Conservation (phyloP, 257 asterid species). For the Solanum dulcamara region DNA sequence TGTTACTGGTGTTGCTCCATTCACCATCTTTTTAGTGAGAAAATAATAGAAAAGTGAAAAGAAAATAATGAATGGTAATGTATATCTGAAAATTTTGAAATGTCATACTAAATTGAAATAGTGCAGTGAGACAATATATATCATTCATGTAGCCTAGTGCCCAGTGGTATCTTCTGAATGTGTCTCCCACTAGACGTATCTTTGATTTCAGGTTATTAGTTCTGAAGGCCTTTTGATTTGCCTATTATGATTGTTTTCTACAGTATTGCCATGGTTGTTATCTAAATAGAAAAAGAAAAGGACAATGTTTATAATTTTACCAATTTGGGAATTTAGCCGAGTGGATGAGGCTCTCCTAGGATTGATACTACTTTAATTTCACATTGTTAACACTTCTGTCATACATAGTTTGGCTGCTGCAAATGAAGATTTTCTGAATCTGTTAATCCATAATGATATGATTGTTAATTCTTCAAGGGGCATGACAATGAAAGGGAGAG, state of each 20-base stretch:
- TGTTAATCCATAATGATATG: background rate
- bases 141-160: background rate
- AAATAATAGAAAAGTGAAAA: background rate
- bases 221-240: background rate
- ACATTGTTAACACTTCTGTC: background rate
- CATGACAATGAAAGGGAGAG: constrained; percentile 80
- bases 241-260: background rate
- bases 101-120: background rate
- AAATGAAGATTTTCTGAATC: background rate
- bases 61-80: background rate
- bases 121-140: background rate
- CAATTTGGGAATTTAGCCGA: background rate
- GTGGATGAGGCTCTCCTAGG: background rate
- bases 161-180: background rate
- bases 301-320: background rate
- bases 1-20: background rate
- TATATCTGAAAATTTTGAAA: background rate
- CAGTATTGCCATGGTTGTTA: background rate
- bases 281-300: background rate
- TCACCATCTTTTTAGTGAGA: background rate
- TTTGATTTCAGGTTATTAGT: background rate
- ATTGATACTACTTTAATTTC: background rate
- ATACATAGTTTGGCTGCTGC: background rate
- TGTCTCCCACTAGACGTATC: background rate
- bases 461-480: constrained; percentile 37